Evolutionary conservation across 2,329 filamentous ascomycete species (phyloP), one percentile per base, ranked within the genome.

Genomic region (Exophiala xenobiotica): DNA sequence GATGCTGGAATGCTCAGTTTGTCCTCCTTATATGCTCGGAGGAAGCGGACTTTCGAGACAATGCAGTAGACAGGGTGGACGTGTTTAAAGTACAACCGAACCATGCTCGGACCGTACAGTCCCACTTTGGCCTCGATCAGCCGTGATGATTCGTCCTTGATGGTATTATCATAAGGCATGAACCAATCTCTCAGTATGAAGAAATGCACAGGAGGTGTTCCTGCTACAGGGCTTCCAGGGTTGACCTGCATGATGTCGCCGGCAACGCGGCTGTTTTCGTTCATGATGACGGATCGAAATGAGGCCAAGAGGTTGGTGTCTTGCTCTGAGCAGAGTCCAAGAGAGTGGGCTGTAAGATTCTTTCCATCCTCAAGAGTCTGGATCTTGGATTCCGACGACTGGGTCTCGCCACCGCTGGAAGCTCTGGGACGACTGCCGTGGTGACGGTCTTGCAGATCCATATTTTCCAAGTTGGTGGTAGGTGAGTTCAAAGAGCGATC

Each of bases 271-370:
- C 72, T 70, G 14, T 69, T 67, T n/a, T 71, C 70, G 37, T 74
- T 75, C 38, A 76, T 62, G 22, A 77, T 70, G 14, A 73, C 68
- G 27, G 74, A 76, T 14, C 74, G 66, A 47, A 78, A 77, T 8
- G 73, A 74, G 29, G 72, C 70, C 3, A 78, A 65, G 6, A 77
- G 66, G 54, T 74, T 68, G 1, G 73, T 68, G 47, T 77, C 75
- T 55, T 78, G 75, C 60, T 78, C 74, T 7, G 68, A 70, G 1
- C 72, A 67, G 11, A 71, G 65, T 0, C 74, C 75, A 64, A 77
- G 70, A 9, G 66, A 73, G 58, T 77, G 74, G 9, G 74, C 71
- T 1, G 74, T 76, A 14, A 66, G 60, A 46, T 69, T 67, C 14
- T 65, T 60, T 11, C 68, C 69, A 51, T 76, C 73, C 51, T 77